Evolutionary conservation across 352 stramenopile genomes (phyloP).

Genomic region (Globisporangium okanoganense): DNA sequence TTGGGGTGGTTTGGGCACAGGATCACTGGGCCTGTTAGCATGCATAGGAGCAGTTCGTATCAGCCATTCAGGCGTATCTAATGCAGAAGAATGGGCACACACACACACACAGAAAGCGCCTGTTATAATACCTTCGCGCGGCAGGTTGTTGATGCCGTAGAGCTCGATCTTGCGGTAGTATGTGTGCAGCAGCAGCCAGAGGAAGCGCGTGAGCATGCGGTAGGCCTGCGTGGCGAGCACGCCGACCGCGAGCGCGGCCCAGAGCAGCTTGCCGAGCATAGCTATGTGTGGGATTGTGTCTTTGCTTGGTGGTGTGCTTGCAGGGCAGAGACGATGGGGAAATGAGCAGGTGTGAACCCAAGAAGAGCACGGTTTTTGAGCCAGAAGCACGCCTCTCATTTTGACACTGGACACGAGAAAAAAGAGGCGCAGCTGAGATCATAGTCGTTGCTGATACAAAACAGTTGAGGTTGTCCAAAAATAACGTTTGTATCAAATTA

Average conservation of each 20-base stretch:
- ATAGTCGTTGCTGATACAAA: not conserved
- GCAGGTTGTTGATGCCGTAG: conserved; percentile 77
- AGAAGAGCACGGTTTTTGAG: not conserved
- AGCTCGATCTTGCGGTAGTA: conserved; percentile 82
- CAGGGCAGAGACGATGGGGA: conserved; percentile 2
- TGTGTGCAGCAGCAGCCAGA: conserved; percentile 60
- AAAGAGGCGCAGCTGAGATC: conserved; percentile 2
- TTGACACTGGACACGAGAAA: not conserved
- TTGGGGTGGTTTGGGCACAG: conserved; percentile 80
- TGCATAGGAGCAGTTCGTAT: not conserved
- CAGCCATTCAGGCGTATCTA: not conserved
- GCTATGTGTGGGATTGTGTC: not conserved
- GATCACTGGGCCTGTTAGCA: conserved; percentile 53
- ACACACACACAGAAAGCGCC: not conserved
- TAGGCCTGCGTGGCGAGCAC: conserved; percentile 58
- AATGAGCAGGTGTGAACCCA: conserved; percentile 1
- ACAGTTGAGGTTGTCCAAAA: not conserved
- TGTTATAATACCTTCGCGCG: conserved; percentile 48
- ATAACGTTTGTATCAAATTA: not conserved
- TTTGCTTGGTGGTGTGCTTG: not conserved
- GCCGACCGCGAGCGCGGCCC: conserved; percentile 37
- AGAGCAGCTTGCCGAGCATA: conserved; percentile 31
- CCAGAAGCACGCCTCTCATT: not conserved
- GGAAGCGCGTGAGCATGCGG: conserved; percentile 55
- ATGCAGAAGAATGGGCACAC: too few species aligned